These are phyloP conservation scores for Linnemannia elongata DNA, from an alignment of 192 early-diverging fungal genomes.

Conservation along the genomic window DNA sequence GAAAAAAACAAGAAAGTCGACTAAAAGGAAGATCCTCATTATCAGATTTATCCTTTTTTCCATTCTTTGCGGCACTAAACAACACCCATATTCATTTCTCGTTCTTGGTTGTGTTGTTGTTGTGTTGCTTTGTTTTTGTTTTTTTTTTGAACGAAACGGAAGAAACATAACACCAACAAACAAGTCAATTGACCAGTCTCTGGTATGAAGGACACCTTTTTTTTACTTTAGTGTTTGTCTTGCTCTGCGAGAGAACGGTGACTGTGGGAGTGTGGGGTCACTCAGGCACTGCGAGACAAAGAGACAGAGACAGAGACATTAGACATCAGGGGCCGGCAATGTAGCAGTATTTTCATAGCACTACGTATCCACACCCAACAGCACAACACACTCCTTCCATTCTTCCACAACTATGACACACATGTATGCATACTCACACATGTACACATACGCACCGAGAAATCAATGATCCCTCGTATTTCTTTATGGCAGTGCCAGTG, in stretches of 20 bases:
- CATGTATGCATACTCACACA: not conserved
- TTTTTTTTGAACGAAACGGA: too few relatives aligned
- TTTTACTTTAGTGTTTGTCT: too few relatives aligned
- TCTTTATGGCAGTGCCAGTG: not conserved
- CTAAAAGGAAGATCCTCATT: not conserved
- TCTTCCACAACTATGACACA: not conserved
- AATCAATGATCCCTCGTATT: not conserved
- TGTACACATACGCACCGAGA: not conserved
- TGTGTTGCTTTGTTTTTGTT: not conserved
- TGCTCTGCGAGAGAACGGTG: too few relatives aligned
- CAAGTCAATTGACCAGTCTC: too few relatives aligned
- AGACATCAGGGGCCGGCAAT: not conserved
- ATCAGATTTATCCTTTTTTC: not conserved
- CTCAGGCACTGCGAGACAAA: not conserved
- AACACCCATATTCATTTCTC: not conserved
- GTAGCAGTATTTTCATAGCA: not conserved
- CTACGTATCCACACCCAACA: not conserved
- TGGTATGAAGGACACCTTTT: too few relatives aligned
- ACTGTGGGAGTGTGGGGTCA: too few relatives aligned
- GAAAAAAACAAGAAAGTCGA: not conserved
- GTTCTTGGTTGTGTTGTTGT: not conserved
- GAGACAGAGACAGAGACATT: not conserved
- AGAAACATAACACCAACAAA: too few relatives aligned
- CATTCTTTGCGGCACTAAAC: not conserved
- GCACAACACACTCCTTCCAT: not conserved